phyloP scores from a whole-genome alignment of 345 rosid genomes.

The Hibiscus syriacus region DNA sequence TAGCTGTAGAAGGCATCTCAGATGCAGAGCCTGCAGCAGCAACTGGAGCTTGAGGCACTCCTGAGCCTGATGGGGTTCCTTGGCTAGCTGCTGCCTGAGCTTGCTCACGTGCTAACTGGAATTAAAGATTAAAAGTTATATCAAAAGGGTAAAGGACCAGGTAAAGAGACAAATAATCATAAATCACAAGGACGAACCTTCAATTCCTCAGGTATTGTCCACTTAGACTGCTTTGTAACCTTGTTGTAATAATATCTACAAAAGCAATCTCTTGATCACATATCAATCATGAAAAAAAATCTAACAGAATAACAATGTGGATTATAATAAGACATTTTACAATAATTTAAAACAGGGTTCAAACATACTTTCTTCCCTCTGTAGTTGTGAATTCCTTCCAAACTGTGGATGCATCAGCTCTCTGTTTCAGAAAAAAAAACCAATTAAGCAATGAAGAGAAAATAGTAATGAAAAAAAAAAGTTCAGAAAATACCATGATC shows the following conservation, averaged over 20 bases:
- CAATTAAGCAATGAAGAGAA: conserved; percentile 11
- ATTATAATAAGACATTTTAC: not conserved
- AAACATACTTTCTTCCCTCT: conserved; percentile 77
- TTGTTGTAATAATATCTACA: conserved; percentile 92
- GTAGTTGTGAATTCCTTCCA: conserved; percentile 95
- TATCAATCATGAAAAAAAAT: not conserved
- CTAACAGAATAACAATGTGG: not conserved
- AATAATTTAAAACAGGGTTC: not conserved
- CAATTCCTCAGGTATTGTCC: conserved; percentile 95
- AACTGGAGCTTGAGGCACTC: conserved; percentile 31
- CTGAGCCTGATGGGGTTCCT: conserved; percentile 32
- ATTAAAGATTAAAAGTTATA: conserved; percentile 18
- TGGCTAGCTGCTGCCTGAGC: conserved; percentile 50
- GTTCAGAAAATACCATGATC: not conserved
- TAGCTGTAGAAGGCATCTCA: conserved; percentile 31
- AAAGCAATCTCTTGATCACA: conserved; percentile 10
- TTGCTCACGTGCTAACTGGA: conserved; percentile 94
- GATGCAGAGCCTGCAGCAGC: conserved; percentile 34
- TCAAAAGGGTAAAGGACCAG: conserved; percentile 13
- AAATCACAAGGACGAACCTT: conserved; percentile 44
- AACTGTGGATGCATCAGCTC: conserved; percentile 96
- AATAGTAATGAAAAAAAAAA: not conserved
- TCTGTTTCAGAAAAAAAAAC: conserved; percentile 36
- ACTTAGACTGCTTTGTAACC: conserved; percentile 85
- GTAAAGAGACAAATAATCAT: conserved; percentile 10